Percentiles rank a stretch among this genome's conserved stretches.
Evolutionary conservation across 306 rosid species (phyloP).

Genomic region (Acacia melanoxylon): DNA sequence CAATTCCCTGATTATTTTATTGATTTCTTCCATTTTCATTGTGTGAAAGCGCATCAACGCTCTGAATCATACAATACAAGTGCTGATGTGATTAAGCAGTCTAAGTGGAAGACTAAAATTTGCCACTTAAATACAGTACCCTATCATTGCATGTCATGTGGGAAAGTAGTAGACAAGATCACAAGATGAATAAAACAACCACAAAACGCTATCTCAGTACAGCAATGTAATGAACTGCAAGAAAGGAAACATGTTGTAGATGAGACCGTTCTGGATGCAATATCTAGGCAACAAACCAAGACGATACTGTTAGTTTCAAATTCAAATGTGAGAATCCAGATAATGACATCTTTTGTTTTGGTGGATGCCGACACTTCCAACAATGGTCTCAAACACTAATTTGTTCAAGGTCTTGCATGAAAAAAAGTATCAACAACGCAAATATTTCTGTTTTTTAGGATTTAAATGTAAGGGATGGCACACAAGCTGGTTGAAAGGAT

Average conservation of each 20-base stretch:
- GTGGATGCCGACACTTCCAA: neutral
- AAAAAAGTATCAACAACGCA: neutral
- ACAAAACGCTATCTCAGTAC: neutral
- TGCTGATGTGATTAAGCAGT: neutral
- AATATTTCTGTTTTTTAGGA: neutral
- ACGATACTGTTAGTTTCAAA: neutral
- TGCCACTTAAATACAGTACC: neutral
- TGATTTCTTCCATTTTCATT: constrained; percentile 99
- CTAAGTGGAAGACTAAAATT: neutral
- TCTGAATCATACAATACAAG: constrained; percentile 44
- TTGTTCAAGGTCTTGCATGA: neutral
- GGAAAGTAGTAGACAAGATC: neutral
- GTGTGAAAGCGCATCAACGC: constrained; percentile 96
- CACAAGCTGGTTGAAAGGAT: neutral
- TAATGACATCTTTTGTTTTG: neutral
- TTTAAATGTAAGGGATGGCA: neutral
- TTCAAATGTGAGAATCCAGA: neutral
- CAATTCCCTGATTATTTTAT: constrained; percentile 91
- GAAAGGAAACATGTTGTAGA: constrained; percentile 9
- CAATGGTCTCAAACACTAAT: neutral
- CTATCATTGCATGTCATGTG: neutral
- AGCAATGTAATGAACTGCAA: constrained; percentile 5
- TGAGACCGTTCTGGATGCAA: neutral
- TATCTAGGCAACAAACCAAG: neutral
- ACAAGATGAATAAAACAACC: neutral